These are phyloP conservation scores for Wickerhamomyces queroliae DNA, from an alignment of 805 yeast species.

Conservation along the genomic window DNA sequence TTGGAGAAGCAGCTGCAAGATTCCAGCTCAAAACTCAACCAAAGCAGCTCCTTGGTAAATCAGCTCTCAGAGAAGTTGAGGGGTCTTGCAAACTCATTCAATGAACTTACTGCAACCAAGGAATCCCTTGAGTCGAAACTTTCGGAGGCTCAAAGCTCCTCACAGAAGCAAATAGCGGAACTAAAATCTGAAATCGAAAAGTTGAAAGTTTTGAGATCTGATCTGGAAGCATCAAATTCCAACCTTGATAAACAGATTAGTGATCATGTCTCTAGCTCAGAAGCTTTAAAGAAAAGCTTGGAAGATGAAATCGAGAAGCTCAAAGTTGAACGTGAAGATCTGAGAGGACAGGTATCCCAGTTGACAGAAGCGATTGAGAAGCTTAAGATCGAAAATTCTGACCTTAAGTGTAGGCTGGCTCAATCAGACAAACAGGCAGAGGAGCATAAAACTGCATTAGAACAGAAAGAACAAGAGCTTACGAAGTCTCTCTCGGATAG, in stretches of 20 bases:
- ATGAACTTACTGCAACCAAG: constrained; percentile 22
- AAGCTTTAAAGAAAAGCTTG: neutral
- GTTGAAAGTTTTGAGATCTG: constrained; percentile 7
- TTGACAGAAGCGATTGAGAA: neutral
- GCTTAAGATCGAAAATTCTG: neutral
- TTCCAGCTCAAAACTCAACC: constrained; percentile 21
- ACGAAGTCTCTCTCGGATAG: neutral
- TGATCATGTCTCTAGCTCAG: neutral
- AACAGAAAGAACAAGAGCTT: neutral
- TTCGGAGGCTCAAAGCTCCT: constrained; percentile 4
- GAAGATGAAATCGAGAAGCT: neutral
- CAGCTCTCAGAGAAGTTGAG: constrained; percentile 41
- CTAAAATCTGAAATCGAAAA: constrained; percentile 10
- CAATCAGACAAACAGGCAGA: constrained; percentile 6
- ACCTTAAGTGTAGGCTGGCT: neutral
- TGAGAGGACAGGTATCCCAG: neutral
- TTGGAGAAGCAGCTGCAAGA: constrained; percentile 21
- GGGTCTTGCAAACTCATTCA: constrained; percentile 30
- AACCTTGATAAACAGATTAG: neutral
- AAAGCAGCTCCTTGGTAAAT: constrained; percentile 29
- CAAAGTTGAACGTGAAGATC: neutral
- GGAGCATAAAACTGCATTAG: neutral
- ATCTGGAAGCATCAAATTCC: constrained; percentile 1
- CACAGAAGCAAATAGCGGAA: constrained; percentile 8
- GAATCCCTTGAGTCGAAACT: constrained; percentile 13